phyloP scores from a whole-genome alignment of 2,329 filamentous ascomycete species.

The Venturia nashicola region DNA sequence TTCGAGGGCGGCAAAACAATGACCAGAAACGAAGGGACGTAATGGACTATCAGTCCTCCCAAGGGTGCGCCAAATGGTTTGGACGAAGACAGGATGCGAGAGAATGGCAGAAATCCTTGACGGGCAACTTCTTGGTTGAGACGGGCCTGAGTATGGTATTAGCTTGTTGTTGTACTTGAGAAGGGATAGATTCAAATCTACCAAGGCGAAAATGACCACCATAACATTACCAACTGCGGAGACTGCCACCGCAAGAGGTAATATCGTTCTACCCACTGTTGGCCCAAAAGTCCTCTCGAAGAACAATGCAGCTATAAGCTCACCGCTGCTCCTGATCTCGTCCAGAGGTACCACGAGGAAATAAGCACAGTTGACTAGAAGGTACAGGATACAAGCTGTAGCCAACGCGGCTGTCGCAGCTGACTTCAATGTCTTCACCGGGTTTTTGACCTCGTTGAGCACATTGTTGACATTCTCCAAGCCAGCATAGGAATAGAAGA shows the following conservation, averaged over 20 bases:
- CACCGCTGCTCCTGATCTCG: slow-evolving; percentile 10
- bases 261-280: neutral
- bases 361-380: slow-evolving; percentile 11
- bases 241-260: slow-evolving; percentile 10
- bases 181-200: no score
- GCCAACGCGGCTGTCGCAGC: slow-evolving; percentile 50
- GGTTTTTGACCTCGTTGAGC: slow-evolving; percentile 52
- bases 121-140: slow-evolving; percentile 62
- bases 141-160: slow-evolving; percentile 38
- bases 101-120: slow-evolving; percentile 57
- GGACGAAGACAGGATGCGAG: slow-evolving; percentile 48
- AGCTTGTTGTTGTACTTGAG: neutral
- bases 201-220: slow-evolving; percentile 10
- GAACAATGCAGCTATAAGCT: slow-evolving; percentile 12
- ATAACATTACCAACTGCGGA: slow-evolving; percentile 11
- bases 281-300: slow-evolving; percentile 11
- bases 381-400: slow-evolving; percentile 16
- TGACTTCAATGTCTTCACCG: slow-evolving; percentile 50
- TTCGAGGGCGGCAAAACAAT: slow-evolving; percentile 52
- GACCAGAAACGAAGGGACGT: slow-evolving; percentile 54
- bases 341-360: slow-evolving; percentile 12
- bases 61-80: slow-evolving; percentile 55
- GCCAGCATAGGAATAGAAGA: slow-evolving; percentile 59
- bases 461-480: slow-evolving; percentile 50
- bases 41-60: slow-evolving; percentile 57